phyloP scores from a whole-genome alignment of 495 filamentous ascomycete species.

The Barbatosphaeria neglecta region DNA sequence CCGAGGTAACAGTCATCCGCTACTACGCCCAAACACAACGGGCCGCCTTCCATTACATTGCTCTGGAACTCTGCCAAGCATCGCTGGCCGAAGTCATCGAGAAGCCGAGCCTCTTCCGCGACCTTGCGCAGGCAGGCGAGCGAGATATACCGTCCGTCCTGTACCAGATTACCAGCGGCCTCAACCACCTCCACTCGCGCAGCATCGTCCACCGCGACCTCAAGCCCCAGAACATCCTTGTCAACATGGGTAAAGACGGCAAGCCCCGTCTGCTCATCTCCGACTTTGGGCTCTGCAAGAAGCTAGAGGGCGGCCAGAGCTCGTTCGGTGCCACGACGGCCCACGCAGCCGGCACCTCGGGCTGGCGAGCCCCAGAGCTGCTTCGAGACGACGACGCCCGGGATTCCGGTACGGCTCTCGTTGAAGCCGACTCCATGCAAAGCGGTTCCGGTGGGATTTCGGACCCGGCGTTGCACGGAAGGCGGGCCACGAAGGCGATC shows the following conservation, averaged over 20 bases:
- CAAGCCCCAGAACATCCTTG: conserved; percentile 94
- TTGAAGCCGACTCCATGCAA: conserved; percentile 29
- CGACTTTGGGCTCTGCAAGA: conserved; percentile 96
- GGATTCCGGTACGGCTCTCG: conserved; percentile 11
- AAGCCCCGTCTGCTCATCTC: conserved; percentile 77
- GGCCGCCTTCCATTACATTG: conserved; percentile 90
- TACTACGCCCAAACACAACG: conserved; percentile 87
- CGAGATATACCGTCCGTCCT: conserved; percentile 54
- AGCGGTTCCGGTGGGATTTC: conserved; percentile 30
- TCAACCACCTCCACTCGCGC: conserved; percentile 79
- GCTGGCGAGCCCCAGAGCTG: conserved; percentile 92
- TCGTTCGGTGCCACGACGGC: conserved; percentile 91
- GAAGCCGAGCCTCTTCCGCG: conserved; percentile 39
- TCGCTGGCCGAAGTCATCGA: conserved; percentile 83
- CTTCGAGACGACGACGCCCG: conserved; percentile 63
- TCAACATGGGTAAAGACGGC: conserved; percentile 48
- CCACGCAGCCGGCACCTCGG: conserved; percentile 84
- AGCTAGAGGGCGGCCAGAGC: conserved; percentile 88
- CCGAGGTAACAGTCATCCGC: conserved; percentile 55
- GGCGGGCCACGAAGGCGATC: conserved; percentile 85
- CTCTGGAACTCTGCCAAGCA: conserved; percentile 87
- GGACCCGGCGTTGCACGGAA: conserved; percentile 41
- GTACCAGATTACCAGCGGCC: conserved; percentile 74
- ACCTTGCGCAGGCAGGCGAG: conserved; percentile 41
- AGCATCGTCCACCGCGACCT: conserved; percentile 95